Evolutionary conservation across 768 basidiomycete genomes (phyloP).

Genomic region (Grammothele lineata): DNA sequence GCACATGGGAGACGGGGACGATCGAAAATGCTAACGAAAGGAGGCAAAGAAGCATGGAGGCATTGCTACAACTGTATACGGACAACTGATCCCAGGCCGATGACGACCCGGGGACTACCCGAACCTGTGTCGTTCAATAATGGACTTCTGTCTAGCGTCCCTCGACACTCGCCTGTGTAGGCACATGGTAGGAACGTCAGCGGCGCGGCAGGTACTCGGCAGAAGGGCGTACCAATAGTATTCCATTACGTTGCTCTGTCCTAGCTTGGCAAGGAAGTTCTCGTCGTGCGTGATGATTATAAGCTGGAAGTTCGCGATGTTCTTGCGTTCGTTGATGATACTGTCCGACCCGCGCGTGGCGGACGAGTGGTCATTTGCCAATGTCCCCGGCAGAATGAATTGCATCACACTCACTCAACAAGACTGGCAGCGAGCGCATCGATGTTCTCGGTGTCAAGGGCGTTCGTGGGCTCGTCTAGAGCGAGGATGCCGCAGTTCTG

Average conservation of each 20-base stretch:
- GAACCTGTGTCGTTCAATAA: conserved; percentile 68
- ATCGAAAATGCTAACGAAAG: not conserved
- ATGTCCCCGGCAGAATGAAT: no score
- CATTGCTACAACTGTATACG: not conserved
- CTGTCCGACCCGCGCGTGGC: conserved; percentile 33
- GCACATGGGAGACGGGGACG: no score
- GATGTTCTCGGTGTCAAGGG: conserved; percentile 93
- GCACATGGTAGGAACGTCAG: not conserved
- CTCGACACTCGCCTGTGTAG: conserved; percentile 65
- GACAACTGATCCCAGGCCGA: conserved; percentile 5
- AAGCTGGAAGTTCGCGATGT: conserved; percentile 90
- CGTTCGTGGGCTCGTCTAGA: conserved; percentile 97
- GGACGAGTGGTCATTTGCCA: no score
- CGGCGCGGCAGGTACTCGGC: not conserved
- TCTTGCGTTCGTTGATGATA: conserved; percentile 90
- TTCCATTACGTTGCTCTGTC: conserved; percentile 90
- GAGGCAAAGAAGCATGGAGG: conserved; percentile 6
- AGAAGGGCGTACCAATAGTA: conserved; percentile 74
- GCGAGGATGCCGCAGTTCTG: conserved; percentile 98
- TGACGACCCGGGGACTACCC: conserved; percentile 33
- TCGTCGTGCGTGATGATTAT: conserved; percentile 98
- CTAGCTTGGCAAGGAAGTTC: conserved; percentile 86
- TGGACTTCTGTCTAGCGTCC: conserved; percentile 65
- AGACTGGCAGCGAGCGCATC: conserved; percentile 89
- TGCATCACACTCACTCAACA: conserved; percentile 65